A percentile compares a stretch with the other conserved stretches of the same genome.
Conservation (phyloP, 805 yeast genomes). For the Cyberlindnera maritima region DNA sequence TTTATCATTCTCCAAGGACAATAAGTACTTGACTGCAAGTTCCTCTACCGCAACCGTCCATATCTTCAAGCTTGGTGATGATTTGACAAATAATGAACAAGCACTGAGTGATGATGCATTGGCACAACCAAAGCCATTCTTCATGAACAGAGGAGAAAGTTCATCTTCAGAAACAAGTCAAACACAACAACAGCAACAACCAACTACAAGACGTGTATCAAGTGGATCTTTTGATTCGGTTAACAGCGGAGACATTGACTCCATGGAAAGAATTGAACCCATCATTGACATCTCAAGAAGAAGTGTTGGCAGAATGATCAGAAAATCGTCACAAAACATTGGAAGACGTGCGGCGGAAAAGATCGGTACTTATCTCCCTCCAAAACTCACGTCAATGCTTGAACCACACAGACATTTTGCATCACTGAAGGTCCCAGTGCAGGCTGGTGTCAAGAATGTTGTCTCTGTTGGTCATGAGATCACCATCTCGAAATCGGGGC, state of each 20-base stretch:
- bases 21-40: constrained; percentile 72
- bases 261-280: constrained; percentile 44
- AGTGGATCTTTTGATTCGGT: constrained; percentile 28
- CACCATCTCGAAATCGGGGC: constrained; percentile 22
- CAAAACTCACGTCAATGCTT: constrained; percentile 73
- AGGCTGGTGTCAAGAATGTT: constrained; percentile 43
- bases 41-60: constrained; percentile 93
- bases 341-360: constrained; percentile 83
- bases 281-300: constrained; percentile 67
- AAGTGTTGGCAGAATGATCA: constrained; percentile 70
- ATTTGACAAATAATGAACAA: constrained; percentile 8
- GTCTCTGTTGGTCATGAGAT: constrained; percentile 44
- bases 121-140: constrained; percentile 13
- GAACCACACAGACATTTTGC: constrained; percentile 95
- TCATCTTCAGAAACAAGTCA: constrained; percentile 21
- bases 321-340: constrained; percentile 73
- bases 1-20: constrained; percentile 69
- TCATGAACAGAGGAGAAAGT: constrained; percentile 18
- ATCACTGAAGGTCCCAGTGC: constrained; percentile 70
- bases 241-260: constrained; percentile 18
- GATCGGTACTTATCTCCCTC: constrained; percentile 84
- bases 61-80: constrained; percentile 65
- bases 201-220: constrained; percentile 21
- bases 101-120: constrained; percentile 8
- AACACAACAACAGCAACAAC: not conserved